Evolutionary conservation across 331 rosid species (phyloP), one percentile per base, ranked within the genome.

Genomic region (Acacia concinna): DNA sequence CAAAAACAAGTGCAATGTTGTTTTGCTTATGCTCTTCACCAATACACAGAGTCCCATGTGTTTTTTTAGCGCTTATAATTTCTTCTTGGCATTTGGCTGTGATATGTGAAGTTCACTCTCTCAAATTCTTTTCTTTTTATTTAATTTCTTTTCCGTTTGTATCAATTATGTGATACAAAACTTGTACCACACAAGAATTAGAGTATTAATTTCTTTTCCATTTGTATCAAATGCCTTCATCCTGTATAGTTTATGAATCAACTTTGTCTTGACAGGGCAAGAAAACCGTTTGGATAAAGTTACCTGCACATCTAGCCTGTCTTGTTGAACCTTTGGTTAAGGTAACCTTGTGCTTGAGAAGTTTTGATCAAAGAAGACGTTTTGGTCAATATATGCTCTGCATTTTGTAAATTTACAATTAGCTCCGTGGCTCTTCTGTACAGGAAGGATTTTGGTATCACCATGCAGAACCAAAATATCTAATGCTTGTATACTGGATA

Each of bases 401-500:
- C 5, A 71, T 73, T 59, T 81, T 56, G 34, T 41, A 34, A 25
- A 70, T 63, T 68, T 40, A 68, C 47, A 23, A 40, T 41, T 40
- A 44, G 54, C 44, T 52, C 18, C 41, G 6, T 71, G 44, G 52
- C 23, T 59, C 64, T 35, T 59, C 0, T 73, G 27, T 30, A 78
- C 88, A 93, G 98, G 88, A 91, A 78, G 95, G 97, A n/a, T 93
- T 93, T 67, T 81, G 90, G 94, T 91, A 84, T 76, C 95, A 93
- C 89, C 95, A 93, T 54, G 98, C 97, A 6, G 97, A 91, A 83
- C 91, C 98, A 27, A 71, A 82, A 12, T 88, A 93, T 77, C 74
- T 91, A 82, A 93, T 93, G 93, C 93, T 93, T 4, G 87, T 91
- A 11, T 78, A 84, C 75, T 93, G 97, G 97, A 86, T 93, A 81